A percentile compares a stretch with the other conserved stretches of the same genome.
Evolutionary conservation across 1,284 basidiomycete genomes (phyloP).

Genomic region (Omphalotus olearius): DNA sequence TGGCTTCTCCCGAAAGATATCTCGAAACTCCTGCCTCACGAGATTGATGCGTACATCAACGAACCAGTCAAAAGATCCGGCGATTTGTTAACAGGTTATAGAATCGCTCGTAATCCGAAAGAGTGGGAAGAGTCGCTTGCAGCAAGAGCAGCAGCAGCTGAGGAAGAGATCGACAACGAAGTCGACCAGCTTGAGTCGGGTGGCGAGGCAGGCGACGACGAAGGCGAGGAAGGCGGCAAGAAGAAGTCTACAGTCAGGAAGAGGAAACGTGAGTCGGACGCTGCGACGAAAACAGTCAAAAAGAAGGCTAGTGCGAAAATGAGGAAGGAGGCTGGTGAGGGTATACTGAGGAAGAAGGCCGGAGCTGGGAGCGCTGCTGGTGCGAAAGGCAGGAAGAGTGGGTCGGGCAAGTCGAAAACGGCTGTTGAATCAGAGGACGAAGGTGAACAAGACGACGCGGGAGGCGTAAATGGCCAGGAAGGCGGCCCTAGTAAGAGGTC

Average conservation of each 20-base stretch:
- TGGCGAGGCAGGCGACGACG: slow-evolving; percentile 48
- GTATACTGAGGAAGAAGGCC: slow-evolving; percentile 25
- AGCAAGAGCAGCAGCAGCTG: slow-evolving; percentile 35
- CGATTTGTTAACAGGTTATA: slow-evolving; percentile 79
- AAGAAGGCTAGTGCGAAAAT: slow-evolving; percentile 12
- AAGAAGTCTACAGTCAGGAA: slow-evolving; percentile 51
- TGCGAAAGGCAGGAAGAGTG: slow-evolving; percentile 51
- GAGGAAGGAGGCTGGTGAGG: slow-evolving; percentile 25
- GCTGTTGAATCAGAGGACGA: slow-evolving; percentile 75
- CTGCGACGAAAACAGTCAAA: slow-evolving; percentile 16
- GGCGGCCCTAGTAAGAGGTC: slow-evolving; percentile 49
- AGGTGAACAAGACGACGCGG: slow-evolving; percentile 43
- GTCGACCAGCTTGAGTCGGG: slow-evolving; percentile 39
- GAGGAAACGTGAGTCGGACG: slow-evolving; percentile 54
- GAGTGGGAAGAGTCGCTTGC: slow-evolving; percentile 67
- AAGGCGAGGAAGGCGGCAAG: slow-evolving; percentile 19
- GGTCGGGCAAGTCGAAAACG: slow-evolving; percentile 52
- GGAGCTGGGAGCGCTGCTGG: slow-evolving; percentile 25
- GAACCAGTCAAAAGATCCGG: slow-evolving; percentile 72
- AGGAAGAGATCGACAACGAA: slow-evolving; percentile 62
- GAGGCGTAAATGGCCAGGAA: slow-evolving; percentile 16
- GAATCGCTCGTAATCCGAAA: slow-evolving; percentile 76
- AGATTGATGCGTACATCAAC: slow-evolving; percentile 82
- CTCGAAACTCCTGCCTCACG: slow-evolving; percentile 70
- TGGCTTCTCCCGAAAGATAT: slow-evolving; percentile 87